These are phyloP conservation scores for Royoungia palumana DNA, from an alignment of 768 basidiomycete genomes.

Conservation along the genomic window DNA sequence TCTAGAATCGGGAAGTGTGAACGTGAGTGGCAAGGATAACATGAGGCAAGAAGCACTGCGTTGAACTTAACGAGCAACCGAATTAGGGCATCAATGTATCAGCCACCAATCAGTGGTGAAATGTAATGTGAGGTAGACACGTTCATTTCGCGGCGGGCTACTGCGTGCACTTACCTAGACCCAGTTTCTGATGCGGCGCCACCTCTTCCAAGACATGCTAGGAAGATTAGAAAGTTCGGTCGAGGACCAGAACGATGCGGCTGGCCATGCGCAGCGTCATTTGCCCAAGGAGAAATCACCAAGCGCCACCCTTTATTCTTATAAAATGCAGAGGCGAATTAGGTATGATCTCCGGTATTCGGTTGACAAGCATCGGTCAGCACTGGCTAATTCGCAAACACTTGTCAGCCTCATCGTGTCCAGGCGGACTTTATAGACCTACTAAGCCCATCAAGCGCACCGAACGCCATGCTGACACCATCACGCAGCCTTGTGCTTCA, in stretches of 20 bases:
- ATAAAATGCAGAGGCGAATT: conserved; percentile 15
- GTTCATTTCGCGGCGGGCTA: conserved; percentile 13
- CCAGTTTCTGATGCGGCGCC: conserved; percentile 5
- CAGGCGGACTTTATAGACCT: conserved; percentile 7
- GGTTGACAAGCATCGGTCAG: conserved; percentile 11
- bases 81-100: conserved; percentile 12
- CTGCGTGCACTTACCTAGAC: conserved; percentile 13
- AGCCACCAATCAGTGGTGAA: conserved; percentile 11
- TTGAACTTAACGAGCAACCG: conserved; percentile 12
- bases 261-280: conserved; percentile 10
- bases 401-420: conserved; percentile 21
- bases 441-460: conserved; percentile 15
- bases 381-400: conserved; percentile 12
- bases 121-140: conserved; percentile 16
- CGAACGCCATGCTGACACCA: conserved; percentile 14
- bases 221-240: conserved; percentile 12
- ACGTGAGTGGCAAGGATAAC: conserved; percentile 27
- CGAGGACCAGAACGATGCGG: conserved; percentile 4
- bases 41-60: conserved; percentile 29
- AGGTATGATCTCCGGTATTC: conserved; percentile 20
- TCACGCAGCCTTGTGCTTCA: conserved; percentile 13
- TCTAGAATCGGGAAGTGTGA: conserved; percentile 23
- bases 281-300: conserved; percentile 9
- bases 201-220: conserved; percentile 6
- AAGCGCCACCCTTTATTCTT: conserved; percentile 18